Evolutionary conservation across 1,284 basidiomycete genomes (phyloP).

Genomic region (Takashimella koratensis): DNA sequence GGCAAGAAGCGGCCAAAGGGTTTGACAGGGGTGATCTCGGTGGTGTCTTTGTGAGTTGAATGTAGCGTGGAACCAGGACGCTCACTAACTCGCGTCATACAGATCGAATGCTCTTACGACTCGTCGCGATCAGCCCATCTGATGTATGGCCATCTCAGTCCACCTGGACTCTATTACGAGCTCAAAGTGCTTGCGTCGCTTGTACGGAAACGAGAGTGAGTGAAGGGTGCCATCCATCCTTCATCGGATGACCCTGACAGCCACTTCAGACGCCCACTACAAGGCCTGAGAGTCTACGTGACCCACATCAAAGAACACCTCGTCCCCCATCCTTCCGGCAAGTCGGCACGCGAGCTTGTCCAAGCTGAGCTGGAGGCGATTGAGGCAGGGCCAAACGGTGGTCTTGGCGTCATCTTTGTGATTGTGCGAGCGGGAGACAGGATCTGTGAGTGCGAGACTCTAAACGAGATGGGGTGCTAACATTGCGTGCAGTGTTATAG

Average conservation of each 20-base stretch:
- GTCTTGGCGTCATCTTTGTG: slow-evolving; percentile 38
- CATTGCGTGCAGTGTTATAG: too few relatives aligned
- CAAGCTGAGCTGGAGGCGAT: slow-evolving; percentile 30
- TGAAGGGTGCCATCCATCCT: too few relatives aligned
- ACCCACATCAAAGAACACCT: slow-evolving; percentile 47
- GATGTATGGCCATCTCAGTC: slow-evolving; percentile 47
- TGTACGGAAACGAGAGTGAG: slow-evolving; percentile 6
- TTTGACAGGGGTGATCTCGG: slow-evolving; percentile 32
- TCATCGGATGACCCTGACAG: background rate
- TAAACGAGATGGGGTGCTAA: too few relatives aligned
- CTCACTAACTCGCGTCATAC: background rate
- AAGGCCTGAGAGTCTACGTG: slow-evolving; percentile 38
- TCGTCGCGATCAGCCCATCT: slow-evolving; percentile 33
- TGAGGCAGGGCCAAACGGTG: slow-evolving; percentile 17
- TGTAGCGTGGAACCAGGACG: background rate
- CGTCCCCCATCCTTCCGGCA: slow-evolving; percentile 37
- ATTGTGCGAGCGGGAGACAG: slow-evolving; percentile 36
- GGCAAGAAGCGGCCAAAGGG: slow-evolving; percentile 39
- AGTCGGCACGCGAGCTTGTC: slow-evolving; percentile 33
- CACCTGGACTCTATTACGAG: slow-evolving; percentile 40
- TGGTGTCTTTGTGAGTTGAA: slow-evolving; percentile 45
- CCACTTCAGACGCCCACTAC: slow-evolving; percentile 23
- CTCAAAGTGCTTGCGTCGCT: slow-evolving; percentile 30
- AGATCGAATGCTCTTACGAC: slow-evolving; percentile 50
- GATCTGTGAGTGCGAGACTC: slow-evolving; percentile 42